Evolutionary conservation across 2,329 filamentous ascomycete species (phyloP).

Genomic region (Fusarium fujikuroi): DNA sequence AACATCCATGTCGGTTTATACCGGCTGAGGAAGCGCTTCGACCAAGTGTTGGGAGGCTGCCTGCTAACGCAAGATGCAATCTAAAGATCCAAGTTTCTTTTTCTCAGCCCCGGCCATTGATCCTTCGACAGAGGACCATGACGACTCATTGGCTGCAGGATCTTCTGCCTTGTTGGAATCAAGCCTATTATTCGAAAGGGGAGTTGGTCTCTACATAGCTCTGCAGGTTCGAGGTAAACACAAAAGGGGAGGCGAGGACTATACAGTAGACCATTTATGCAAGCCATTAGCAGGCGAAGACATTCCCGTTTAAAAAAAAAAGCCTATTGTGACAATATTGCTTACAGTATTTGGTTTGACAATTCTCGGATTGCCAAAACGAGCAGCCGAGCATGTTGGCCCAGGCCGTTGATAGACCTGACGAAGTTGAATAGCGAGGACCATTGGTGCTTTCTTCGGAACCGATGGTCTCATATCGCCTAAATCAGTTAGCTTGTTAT

Average conservation of each 20-base stretch:
- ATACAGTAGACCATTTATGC: conserved; percentile 22
- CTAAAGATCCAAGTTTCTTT: conserved; percentile 25
- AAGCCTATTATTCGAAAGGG: conserved; percentile 4
- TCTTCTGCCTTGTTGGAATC: not conserved
- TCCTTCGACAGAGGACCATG: not conserved
- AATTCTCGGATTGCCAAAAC: not conserved
- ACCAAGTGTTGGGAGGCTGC: conserved; percentile 10
- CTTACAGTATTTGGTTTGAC: conserved; percentile 6
- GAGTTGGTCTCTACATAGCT: conserved; percentile 16
- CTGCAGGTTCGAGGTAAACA: conserved; percentile 37
- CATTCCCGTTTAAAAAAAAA: not conserved
- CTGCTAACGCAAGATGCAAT: conserved; percentile 29
- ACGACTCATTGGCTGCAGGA: not conserved
- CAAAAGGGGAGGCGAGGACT: conserved; percentile 8
- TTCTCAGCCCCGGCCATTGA: conserved; percentile 4
- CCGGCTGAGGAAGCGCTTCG: conserved; percentile 25
- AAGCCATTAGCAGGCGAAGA: conserved; percentile 26
- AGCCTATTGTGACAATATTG: not conserved
- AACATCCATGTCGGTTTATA: conserved; percentile 17
- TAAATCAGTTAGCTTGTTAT: not conserved
- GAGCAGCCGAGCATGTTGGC: not conserved
- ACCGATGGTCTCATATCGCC: conserved; percentile 2
- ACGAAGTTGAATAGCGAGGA: not conserved
- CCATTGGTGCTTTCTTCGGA: not conserved
- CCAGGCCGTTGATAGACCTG: conserved; percentile 19